Conservation (phyloP, 768 basidiomycete genomes). For the Auricularia cornea region DNA sequence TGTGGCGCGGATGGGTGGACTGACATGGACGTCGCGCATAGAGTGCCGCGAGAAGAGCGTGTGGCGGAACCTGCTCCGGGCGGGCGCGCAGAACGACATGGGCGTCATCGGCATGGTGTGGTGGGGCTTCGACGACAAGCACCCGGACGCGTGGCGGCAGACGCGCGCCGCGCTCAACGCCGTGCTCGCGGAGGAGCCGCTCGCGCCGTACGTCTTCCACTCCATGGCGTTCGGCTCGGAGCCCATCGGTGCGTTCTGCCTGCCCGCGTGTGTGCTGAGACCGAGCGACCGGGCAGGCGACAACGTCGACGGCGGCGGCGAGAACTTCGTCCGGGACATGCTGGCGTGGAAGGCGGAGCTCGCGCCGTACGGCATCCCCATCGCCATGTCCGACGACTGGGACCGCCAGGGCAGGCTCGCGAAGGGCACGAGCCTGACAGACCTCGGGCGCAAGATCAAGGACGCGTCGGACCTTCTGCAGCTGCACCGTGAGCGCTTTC, state of each 20-base stretch:
- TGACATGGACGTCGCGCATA: background rate
- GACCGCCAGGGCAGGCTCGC: conserved; percentile 7
- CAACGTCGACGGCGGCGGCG: conserved; percentile 10
- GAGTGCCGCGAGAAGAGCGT: conserved; percentile 7
- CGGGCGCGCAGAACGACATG: conserved; percentile 1
- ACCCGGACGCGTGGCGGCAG: conserved; percentile 5
- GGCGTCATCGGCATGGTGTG: conserved; percentile 6
- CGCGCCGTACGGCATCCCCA: conserved; percentile 7
- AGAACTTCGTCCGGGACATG: conserved; percentile 6
- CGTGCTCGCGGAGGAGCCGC: conserved; percentile 6
- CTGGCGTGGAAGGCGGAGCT: conserved; percentile 5
- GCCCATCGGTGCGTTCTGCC: conserved; percentile 5
- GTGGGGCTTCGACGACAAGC: background rate
- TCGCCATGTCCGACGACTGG: conserved; percentile 15
- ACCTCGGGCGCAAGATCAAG: conserved; percentile 1
- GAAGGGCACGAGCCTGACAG: conserved; percentile 1
- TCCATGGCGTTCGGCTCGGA: conserved; percentile 13
- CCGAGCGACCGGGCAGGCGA: background rate
- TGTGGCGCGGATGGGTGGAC: background rate
- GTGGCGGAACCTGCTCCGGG: conserved; percentile 7
- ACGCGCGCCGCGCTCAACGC: conserved; percentile 5
- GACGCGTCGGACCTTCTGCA: conserved; percentile 10
- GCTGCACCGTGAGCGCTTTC: conserved; percentile 6
- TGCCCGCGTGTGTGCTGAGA: background rate
- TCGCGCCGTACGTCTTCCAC: conserved; percentile 14